phyloP scores from a whole-genome alignment of 768 basidiomycete species.

The Leucogyrophana mollusca region DNA sequence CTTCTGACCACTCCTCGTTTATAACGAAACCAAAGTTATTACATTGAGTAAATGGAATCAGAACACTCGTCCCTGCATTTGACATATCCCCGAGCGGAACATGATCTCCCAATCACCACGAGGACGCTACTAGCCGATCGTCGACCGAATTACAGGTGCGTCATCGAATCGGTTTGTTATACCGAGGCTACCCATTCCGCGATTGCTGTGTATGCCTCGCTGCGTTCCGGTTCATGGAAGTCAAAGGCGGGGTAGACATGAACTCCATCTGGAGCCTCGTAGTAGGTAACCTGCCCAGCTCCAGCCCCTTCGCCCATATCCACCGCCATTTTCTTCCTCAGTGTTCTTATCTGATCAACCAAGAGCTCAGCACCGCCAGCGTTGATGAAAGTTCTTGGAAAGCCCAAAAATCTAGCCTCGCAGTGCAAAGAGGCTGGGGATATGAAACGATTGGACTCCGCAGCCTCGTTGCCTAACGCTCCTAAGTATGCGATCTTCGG shows the following conservation, averaged over 20 bases:
- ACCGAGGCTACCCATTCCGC: constrained; percentile 39
- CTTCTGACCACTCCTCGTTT: too few relatives aligned
- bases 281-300: constrained; percentile 20
- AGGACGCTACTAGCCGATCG: too few relatives aligned
- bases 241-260: constrained; percentile 43
- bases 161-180: not conserved
- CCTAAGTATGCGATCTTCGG: constrained; percentile 41
- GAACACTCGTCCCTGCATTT: too few relatives aligned
- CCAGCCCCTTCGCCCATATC: constrained; percentile 30
- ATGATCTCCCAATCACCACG: too few relatives aligned
- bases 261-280: constrained; percentile 26
- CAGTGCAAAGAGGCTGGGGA: constrained; percentile 51
- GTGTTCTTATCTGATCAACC: constrained; percentile 33
- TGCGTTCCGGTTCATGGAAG: constrained; percentile 54
- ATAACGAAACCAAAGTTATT: too few relatives aligned
- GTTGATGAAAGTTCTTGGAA: constrained; percentile 32
- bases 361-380: constrained; percentile 30
- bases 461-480: constrained; percentile 41
- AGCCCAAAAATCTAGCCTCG: constrained; percentile 30
- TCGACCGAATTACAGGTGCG: too few relatives aligned
- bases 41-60: too few relatives aligned
- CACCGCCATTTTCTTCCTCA: constrained; percentile 22
- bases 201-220: constrained; percentile 43
- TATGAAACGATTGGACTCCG: constrained; percentile 43
- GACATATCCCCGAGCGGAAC: too few relatives aligned